A percentile compares a stretch with the other conserved stretches of the same genome.
Evolutionary conservation across 1,139 yeast genomes (phyloP).

Genomic region (Nakaseomyces kungkrabaensis): DNA sequence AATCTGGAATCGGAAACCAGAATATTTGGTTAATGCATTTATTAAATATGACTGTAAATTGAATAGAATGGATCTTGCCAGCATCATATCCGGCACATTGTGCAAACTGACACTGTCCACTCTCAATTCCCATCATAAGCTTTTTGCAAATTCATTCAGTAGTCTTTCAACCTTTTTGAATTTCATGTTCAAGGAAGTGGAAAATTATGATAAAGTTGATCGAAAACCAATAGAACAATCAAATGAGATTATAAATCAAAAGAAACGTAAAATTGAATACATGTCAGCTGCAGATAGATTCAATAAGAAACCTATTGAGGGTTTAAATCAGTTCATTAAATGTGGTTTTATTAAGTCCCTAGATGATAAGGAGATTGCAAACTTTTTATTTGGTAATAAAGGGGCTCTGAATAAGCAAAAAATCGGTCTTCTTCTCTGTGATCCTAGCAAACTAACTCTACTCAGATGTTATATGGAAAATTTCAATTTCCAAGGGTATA

Average conservation of each 20-base stretch:
- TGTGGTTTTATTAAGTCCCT: constrained; percentile 53
- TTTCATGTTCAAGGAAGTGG: constrained; percentile 56
- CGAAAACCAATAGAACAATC: constrained; percentile 7
- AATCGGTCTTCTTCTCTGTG: constrained; percentile 75
- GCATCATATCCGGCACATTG: constrained; percentile 54
- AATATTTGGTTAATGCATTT: constrained; percentile 62
- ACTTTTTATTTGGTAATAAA: constrained; percentile 65
- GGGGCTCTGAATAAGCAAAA: constrained; percentile 75
- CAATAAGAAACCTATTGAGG: constrained; percentile 67
- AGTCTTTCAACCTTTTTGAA: constrained; percentile 24
- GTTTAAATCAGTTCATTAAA: constrained; percentile 49
- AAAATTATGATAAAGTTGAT: constrained; percentile 20
- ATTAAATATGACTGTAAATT: constrained; percentile 85
- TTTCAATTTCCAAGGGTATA: constrained; percentile 61
- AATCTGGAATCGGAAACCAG: constrained; percentile 72
- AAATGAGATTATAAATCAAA: constrained; percentile 27
- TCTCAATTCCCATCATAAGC: constrained; percentile 38
- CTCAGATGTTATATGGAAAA: constrained; percentile 53
- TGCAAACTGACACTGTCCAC: constrained; percentile 72
- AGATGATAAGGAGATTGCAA: constrained; percentile 53
- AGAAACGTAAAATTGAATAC: constrained; percentile 60
- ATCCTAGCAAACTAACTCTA: constrained; percentile 53
- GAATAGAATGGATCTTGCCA: constrained; percentile 70
- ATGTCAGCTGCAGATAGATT: constrained; percentile 62
- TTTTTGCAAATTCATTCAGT: neutral